Evolutionary conservation across 352 stramenopile genomes (phyloP), one percentile per base, ranked within the genome.

Genomic region (Globisporangium nunn): DNA sequence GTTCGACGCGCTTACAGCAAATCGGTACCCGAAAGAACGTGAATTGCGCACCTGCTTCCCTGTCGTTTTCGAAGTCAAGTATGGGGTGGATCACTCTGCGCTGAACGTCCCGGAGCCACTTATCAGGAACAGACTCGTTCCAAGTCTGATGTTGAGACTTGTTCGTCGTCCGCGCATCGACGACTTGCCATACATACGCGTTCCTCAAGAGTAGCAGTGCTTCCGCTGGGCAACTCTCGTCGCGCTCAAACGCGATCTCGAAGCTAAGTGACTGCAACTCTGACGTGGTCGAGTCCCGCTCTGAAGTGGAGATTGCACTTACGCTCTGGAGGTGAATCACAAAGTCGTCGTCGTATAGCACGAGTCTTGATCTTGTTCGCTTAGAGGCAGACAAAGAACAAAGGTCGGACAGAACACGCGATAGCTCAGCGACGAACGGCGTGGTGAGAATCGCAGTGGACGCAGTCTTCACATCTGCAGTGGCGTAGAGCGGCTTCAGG

Each of bases 41-140:
- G 14, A 62, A 62, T 33, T 51, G 50, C 10, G 39, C 6, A 6
- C 35, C 6, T 12, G 7, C 31, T 5, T 0, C 39, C 33, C 14
- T 14, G 37, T 37, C 37, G 37, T 30, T 17, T 12, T 5, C 48
- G 45, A 77, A 86, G 30, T 90, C 79, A 30, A 62, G 60, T 0
- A 53, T 77, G 1, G 79, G 79, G 39, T 92, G 81, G 0, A 49
- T 59, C 0, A 90, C 71, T 40, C 72, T 77, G 4, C 67, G 75
- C 45, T 78, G 59, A 5, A 92, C 45, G 30, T 80, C 73, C 7
- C 72, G 61, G 41, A 91, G 60, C 82, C 82, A 92, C 35, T 63
- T 61, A 0, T 65, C 68, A 8, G 74, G 74, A 11, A 49, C 15
- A 8, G 28, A 12, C 12, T 52, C 40, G 0, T n/a, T 5, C 29